A percentile compares a stretch with the other conserved stretches of the same genome.
Conservation (phyloP, 2,329 filamentous ascomycete genomes). For the Trichoderma lentiforme region DNA sequence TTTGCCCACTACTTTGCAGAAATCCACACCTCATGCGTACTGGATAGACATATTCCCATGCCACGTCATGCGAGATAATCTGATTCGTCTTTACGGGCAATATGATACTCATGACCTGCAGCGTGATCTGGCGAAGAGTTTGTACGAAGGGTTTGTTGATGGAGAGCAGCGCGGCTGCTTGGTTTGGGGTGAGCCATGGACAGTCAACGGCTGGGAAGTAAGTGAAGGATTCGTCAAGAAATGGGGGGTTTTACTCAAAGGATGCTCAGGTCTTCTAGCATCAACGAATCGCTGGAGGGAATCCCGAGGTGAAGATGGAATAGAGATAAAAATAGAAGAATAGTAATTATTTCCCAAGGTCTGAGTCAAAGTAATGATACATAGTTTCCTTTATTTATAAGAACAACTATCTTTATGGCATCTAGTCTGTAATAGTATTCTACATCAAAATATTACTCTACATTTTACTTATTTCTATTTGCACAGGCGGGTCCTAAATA, state of each 20-base stretch:
- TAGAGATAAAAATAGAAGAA: not conserved
- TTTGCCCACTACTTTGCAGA: not conserved
- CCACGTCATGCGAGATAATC: not conserved
- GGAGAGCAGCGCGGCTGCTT: not conserved
- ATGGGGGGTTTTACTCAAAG: not conserved
- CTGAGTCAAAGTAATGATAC: too few relatives aligned
- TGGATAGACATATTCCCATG: constrained; percentile 4
- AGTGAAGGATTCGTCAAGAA: not conserved
- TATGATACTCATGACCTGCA: not conserved
- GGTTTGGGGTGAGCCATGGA: constrained; percentile 1
- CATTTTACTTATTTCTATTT: too few relatives aligned
- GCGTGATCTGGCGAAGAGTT: not conserved
- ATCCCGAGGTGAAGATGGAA: not conserved
- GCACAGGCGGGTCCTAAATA: too few relatives aligned
- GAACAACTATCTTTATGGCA: too few relatives aligned
- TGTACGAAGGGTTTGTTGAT: not conserved
- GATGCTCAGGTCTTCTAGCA: not conserved
- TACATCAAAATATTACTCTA: too few relatives aligned
- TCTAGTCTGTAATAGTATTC: too few relatives aligned
- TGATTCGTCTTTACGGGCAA: not conserved
- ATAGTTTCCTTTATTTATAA: too few relatives aligned
- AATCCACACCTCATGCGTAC: not conserved
- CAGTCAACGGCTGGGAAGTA: not conserved
- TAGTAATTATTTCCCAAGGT: not conserved
- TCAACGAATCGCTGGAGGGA: not conserved